Percentiles rank a stretch among this genome's conserved stretches.
phyloP scores from a whole-genome alignment of 306 rosid genomes.

The Cicer cuneatum region DNA sequence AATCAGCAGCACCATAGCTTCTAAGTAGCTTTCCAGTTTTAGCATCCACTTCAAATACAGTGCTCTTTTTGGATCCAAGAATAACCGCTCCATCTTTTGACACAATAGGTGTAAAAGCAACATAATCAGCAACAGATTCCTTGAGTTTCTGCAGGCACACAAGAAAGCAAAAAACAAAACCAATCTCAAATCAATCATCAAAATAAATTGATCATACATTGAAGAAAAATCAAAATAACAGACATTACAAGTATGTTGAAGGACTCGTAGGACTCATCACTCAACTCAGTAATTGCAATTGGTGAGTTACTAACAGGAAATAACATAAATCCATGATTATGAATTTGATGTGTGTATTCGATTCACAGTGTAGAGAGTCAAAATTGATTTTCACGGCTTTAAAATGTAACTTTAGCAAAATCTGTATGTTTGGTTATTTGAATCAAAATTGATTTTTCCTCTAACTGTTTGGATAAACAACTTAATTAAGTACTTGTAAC shows the following conservation, averaged over 20 bases:
- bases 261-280: neutral
- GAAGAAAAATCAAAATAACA: neutral
- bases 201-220: neutral
- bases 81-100: slow-evolving; percentile 77
- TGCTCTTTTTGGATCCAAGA: slow-evolving; percentile 71
- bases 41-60: slow-evolving; percentile 72
- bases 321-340: neutral
- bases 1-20: slow-evolving; percentile 45
- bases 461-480: too few species aligned
- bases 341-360: neutral
- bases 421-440: too few species aligned
- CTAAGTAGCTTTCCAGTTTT: slow-evolving; percentile 61
- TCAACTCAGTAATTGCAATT: neutral
- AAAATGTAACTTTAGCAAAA: too few species aligned
- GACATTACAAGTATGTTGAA: neutral
- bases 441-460: too few species aligned
- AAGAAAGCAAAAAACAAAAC: too few species aligned
- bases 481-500: too few species aligned
- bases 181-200: neutral
- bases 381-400: neutral
- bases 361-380: neutral
- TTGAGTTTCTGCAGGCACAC: slow-evolving; percentile 63
- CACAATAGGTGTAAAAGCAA: slow-evolving; percentile 58
- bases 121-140: slow-evolving; percentile 61
- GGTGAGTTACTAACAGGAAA: neutral